These are phyloP conservation scores for Stipa capillata DNA, from an alignment of 176 grass and related monocot genomes.

Conservation along the genomic window DNA sequence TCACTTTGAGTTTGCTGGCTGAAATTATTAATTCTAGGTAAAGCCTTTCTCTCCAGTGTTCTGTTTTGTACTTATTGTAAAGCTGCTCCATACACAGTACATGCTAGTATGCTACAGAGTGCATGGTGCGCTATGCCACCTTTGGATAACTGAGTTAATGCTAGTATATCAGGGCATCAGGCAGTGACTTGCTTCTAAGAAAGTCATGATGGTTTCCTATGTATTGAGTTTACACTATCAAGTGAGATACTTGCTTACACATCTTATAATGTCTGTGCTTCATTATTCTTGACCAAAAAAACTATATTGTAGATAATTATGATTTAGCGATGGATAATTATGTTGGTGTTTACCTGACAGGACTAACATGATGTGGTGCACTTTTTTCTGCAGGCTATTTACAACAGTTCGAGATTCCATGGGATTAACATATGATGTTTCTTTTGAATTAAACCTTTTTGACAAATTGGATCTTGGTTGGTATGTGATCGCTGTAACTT, in stretches of 20 bases:
- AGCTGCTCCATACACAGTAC: neutral
- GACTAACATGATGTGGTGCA: slow-evolving; percentile 9
- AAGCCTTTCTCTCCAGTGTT: slow-evolving; percentile 7
- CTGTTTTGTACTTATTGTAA: neutral
- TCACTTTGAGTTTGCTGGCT: slow-evolving; percentile 74
- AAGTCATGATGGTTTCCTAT: neutral
- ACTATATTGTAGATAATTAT: too few species aligned
- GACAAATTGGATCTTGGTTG: slow-evolving; percentile 93
- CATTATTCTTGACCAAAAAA: neutral
- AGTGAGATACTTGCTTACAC: neutral
- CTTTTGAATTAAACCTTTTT: slow-evolving; percentile 97
- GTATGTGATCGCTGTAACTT: slow-evolving; percentile 95
- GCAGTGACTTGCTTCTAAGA: slow-evolving; percentile 1
- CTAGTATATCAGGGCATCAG: too few species aligned
- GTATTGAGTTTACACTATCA: neutral
- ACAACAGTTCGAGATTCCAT: slow-evolving; percentile 95
- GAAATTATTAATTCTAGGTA: slow-evolving; percentile 99
- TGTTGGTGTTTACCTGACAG: neutral
- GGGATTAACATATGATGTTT: slow-evolving; percentile 96
- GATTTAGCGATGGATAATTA: neutral
- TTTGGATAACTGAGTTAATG: neutral
- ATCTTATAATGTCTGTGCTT: neutral
- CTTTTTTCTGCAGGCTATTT: slow-evolving; percentile 63
- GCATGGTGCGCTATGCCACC: neutral
- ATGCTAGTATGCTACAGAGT: neutral